These are phyloP conservation scores for Arabidopsis lyrata DNA, from an alignment of 441 rosid genomes.

Conservation along the genomic window DNA sequence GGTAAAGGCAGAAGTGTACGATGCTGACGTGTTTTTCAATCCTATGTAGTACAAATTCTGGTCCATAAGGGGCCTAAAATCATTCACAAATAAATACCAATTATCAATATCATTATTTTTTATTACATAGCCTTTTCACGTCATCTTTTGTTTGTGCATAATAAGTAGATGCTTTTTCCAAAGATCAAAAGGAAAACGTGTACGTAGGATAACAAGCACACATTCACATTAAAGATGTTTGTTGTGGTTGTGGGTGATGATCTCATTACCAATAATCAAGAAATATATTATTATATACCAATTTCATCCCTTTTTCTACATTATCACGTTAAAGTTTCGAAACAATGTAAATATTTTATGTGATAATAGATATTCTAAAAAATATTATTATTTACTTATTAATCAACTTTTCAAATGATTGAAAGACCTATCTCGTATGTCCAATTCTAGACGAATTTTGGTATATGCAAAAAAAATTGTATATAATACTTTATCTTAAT, in stretches of 20 bases:
- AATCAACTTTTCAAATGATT: neutral
- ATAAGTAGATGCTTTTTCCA: constrained; percentile 40
- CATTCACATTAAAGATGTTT: constrained; percentile 39
- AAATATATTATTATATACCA: neutral
- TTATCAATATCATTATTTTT: neutral
- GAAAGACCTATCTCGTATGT: neutral
- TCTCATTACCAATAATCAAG: constrained; percentile 35
- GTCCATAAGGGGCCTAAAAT: constrained; percentile 86
- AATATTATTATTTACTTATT: neutral
- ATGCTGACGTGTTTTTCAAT: constrained; percentile 87
- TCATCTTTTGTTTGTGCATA: constrained; percentile 37
- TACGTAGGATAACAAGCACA: constrained; percentile 33
- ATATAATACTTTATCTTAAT: neutral
- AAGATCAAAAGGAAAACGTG: constrained; percentile 38
- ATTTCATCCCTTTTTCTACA: neutral
- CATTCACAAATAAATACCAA: constrained; percentile 9
- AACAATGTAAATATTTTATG: neutral
- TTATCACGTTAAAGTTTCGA: neutral
- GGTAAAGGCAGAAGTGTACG: constrained; percentile 76
- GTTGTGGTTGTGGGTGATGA: constrained; percentile 40
- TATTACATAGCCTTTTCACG: constrained; percentile 23
- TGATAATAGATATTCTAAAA: neutral
- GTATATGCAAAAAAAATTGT: neutral
- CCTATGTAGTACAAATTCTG: constrained; percentile 83
- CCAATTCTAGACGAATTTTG: neutral